Conservation (phyloP, 2,329 filamentous ascomycete genomes). For the Lomentospora prolificans region DNA sequence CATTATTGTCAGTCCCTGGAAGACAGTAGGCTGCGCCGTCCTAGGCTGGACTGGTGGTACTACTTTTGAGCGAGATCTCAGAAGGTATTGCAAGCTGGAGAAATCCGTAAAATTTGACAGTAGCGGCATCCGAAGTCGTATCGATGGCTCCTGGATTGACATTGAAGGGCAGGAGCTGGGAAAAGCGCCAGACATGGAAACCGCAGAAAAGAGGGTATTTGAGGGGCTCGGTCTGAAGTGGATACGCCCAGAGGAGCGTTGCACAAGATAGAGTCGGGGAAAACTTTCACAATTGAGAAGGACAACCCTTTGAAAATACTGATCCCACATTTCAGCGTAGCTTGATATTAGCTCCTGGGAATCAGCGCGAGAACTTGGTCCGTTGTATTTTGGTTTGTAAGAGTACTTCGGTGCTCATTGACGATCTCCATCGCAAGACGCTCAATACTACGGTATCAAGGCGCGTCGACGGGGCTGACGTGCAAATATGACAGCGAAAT, state of each 20-base stretch:
- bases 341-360: too few relatives aligned
- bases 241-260: constrained; percentile 56
- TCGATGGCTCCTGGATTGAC: constrained; percentile 60
- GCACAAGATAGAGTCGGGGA: constrained; percentile 43
- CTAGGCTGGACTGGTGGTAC: constrained; percentile 82
- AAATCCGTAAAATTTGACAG: constrained; percentile 81
- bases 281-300: too few relatives aligned
- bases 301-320: too few relatives aligned
- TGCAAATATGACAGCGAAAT: too few relatives aligned
- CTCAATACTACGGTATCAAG: too few relatives aligned
- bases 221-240: constrained; percentile 61
- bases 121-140: constrained; percentile 65
- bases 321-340: background rate
- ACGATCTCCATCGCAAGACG: too few relatives aligned
- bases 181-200: constrained; percentile 52
- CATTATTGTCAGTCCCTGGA: constrained; percentile 85
- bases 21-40: constrained; percentile 77
- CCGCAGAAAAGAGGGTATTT: constrained; percentile 75
- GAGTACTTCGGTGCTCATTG: too few relatives aligned
- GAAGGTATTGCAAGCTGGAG: constrained; percentile 65
- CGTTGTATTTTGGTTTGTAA: too few relatives aligned
- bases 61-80: constrained; percentile 80
- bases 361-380: too few relatives aligned
- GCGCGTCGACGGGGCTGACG: too few relatives aligned
- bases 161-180: constrained; percentile 42